Conservation (phyloP, 176 grass and related monocot species). For the Oryza officinalis region DNA sequence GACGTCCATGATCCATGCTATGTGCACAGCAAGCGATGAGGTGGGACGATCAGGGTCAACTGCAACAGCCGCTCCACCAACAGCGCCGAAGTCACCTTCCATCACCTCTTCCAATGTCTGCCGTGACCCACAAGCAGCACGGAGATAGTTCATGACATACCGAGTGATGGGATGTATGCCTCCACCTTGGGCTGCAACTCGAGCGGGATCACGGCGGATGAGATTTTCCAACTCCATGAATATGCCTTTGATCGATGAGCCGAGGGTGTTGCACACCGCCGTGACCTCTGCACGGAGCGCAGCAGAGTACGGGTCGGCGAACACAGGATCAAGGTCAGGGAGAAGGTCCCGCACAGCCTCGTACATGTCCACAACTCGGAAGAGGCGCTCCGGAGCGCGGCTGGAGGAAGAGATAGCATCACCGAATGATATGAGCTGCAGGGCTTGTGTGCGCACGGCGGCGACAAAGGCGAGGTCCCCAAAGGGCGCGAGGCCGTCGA, state of each 20-base stretch:
- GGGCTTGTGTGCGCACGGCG: slow-evolving; percentile 63
- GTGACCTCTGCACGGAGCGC: slow-evolving; percentile 70
- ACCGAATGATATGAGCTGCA: slow-evolving; percentile 77
- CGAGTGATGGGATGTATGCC: slow-evolving; percentile 86
- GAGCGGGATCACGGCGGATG: slow-evolving; percentile 89
- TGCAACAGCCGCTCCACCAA: slow-evolving; percentile 25
- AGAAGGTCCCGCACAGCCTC: slow-evolving; percentile 81
- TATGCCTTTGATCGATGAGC: slow-evolving; percentile 73
- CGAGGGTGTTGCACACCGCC: slow-evolving; percentile 65
- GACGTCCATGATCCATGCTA: slow-evolving; percentile 98
- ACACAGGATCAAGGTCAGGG: slow-evolving; percentile 76
- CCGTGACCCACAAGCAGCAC: slow-evolving; percentile 72
- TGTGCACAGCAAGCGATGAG: slow-evolving; percentile 81
- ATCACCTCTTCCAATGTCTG: slow-evolving; percentile 90
- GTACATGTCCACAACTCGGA: slow-evolving; percentile 95
- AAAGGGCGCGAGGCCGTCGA: slow-evolving; percentile 62
- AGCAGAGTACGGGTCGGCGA: slow-evolving; percentile 76
- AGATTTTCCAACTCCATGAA: slow-evolving; percentile 97
- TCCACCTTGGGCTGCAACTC: slow-evolving; percentile 57
- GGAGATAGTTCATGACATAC: slow-evolving; percentile 97
- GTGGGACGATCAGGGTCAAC: slow-evolving; percentile 79
- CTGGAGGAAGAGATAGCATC: slow-evolving; percentile 72
- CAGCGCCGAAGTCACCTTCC: slow-evolving; percentile 68
- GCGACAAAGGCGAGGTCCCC: slow-evolving; percentile 77
- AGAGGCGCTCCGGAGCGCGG: slow-evolving; percentile 82